Base-by-base conservation (phyloP, 495 filamentous ascomycete genomes). In the Lophiotrema nucula region DNA sequence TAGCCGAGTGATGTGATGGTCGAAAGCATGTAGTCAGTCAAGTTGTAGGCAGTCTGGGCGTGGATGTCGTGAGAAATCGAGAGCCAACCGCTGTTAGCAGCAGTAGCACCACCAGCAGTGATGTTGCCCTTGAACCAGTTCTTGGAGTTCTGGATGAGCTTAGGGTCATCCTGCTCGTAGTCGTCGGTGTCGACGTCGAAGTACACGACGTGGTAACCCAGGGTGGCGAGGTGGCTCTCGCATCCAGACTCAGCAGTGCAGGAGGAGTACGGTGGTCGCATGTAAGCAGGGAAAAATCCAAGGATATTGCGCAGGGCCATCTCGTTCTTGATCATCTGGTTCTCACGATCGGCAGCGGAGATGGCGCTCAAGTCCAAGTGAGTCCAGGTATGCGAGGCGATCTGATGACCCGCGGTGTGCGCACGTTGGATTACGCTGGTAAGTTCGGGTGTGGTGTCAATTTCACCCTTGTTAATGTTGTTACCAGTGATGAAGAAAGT, bases 301-400 rank as follows among this genome's bases (percentile, higher is more conserved):
- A 92, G 75, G 53, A 95, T 85, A 47, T 88, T 88, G 41, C 85
- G 83, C 18, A 93, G 62, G 0, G 89, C 90, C 53, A 86, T 88
- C 70, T 93, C 90, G 55, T 88, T 88, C 77, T 85, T 89, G 45
- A 81, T 67, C 69, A 95, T 85, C 63, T 93, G 85, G 16, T 84
- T 77, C 3, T 75, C 74, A 57, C 86, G 83, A 53, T 86, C 67
- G 25, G 65, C 66, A 47, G 80, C 57, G 47, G 80, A 74, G 68
- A 83, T 67, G 66, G 80, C 78, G 70, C 79, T 78, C 62, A 90
- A 72, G 76, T 90, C 79, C 73, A 84, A 74, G 63, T 95, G 90
- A 35, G 86, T 88, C 89, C 88, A 95, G 1, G 88, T 93, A 62
- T 95, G 90, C 62, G 83, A 87, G 25, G 85, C 89, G 50, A 95